These are phyloP conservation scores for Colletotrichum tanaceti DNA, from an alignment of 2,329 filamentous ascomycete genomes.

Conservation along the genomic window DNA sequence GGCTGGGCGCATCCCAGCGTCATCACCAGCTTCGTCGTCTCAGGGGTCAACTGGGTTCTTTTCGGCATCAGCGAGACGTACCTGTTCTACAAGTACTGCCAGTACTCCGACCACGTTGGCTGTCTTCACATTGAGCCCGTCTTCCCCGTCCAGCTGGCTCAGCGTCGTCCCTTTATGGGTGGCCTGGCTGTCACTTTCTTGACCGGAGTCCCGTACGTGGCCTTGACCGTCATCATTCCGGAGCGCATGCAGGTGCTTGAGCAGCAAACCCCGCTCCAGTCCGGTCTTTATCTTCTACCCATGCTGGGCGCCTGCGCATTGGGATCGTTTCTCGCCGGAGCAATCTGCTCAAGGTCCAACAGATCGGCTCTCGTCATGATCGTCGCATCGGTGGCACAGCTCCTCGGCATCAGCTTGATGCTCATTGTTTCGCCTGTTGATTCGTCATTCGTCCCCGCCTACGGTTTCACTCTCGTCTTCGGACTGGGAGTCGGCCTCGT, in stretches of 20 bases:
- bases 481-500: slow-evolving; percentile 70
- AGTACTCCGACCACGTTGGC: slow-evolving; percentile 15
- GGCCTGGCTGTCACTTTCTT: slow-evolving; percentile 65
- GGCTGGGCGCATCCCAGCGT: slow-evolving; percentile 65
- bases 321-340: slow-evolving; percentile 67
- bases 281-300: slow-evolving; percentile 68
- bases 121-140: slow-evolving; percentile 60
- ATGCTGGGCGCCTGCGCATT: slow-evolving; percentile 67
- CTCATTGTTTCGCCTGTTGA: slow-evolving; percentile 53
- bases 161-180: slow-evolving; percentile 62
- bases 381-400: slow-evolving; percentile 61
- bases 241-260: slow-evolving; percentile 72
- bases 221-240: slow-evolving; percentile 68
- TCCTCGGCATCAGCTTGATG: slow-evolving; percentile 64
- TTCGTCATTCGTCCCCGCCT: slow-evolving; percentile 56
- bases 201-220: slow-evolving; percentile 68
- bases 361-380: slow-evolving; percentile 64
- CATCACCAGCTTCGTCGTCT: slow-evolving; percentile 59
- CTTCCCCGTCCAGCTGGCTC: slow-evolving; percentile 63
- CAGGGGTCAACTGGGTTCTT: slow-evolving; percentile 59
- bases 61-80: slow-evolving; percentile 64
- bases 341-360: slow-evolving; percentile 65
- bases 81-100: slow-evolving; percentile 43
- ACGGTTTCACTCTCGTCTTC: slow-evolving; percentile 67
- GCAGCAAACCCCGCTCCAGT: slow-evolving; percentile 62